Base-by-base conservation (phyloP, 73 alveolate genomes). In the Paramecium tetraurelia region DNA sequence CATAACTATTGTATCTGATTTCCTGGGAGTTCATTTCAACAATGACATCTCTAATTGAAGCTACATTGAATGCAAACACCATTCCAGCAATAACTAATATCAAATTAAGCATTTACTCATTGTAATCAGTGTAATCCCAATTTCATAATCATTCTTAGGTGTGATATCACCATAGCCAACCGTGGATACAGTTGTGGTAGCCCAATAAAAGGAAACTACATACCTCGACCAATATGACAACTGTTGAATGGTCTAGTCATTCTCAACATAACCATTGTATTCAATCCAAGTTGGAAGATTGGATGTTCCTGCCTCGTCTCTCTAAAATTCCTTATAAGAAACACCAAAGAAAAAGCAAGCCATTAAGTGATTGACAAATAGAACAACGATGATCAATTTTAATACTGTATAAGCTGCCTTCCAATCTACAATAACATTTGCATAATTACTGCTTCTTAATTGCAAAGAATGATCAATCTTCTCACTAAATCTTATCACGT, bases 151-250 rank as follows among this genome's bases (percentile, higher is more conserved):
- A 48, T 48, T 80, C 16, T 80, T 80, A 10, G 90, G 90, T 10
- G 90, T 80, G 46, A 80, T 80, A 80, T 80, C 90, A 0, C 90
- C 90, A 80, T 80, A 80, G 0, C 90, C 90, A n/a, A 80, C 90
- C 11, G 90, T 80, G 1, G 90, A 80, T 5, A 80, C 72, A 22
- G 90, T 80, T 14, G 90, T 80, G 14, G 57, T 33, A 0, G 90
- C 46, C 90, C 90, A 80, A 43, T 80, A 80, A 41, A 80, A 80
- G 3, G 90, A 44, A 18, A 46, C 29, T 40, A 80, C 90, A 48
- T 80, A 80, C 18, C 43, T 40, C 0, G 70, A 27, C 90, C 90
- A 80, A 41, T 14, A 31, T 5, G 36, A 21, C 16, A 44, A 44
- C 0, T 29, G 0, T 0, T 43, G 12, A 5, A 80, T 24, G 0